Base-by-base conservation (phyloP, 768 basidiomycete species). In the Mycena sanguinolenta region DNA sequence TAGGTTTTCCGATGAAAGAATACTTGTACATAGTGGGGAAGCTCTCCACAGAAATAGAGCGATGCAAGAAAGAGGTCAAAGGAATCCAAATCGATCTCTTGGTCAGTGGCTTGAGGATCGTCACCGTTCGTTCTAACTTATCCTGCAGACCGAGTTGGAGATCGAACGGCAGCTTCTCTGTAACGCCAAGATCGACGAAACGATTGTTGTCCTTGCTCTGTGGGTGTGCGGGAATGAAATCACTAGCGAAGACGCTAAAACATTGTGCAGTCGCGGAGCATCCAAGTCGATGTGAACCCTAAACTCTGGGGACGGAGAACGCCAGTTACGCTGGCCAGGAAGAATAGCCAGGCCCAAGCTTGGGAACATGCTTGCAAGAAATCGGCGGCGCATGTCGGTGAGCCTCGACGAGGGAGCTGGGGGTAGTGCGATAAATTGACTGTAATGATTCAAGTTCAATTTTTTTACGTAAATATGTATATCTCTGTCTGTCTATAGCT, bases 21-120 rank as follows among this genome's bases (percentile, higher is more conserved):
- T 64, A 69, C 50, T 39, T 69, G 38, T 30, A 58, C 12, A 59
- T 64, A 17, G 2, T 58, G 46, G 49, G 67, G 27, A n/a, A 6
- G 5, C 27, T 69, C 4, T 58, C 62, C 14, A 14, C 25, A 2
- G 50, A 53, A 1, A 69, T 69, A 36, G 54, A 64, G 19, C 34
- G 23, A 17, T 69, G 55, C 62, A 64, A 30, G 50, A 27, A 57
- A 12, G 62, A 69, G 38, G 57, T 38, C 57, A 69, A 69, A 49
- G 50, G 52, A 17, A 59, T 69, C 27, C 54, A 69, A 32, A 27
- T 58, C 10, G 38, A 44, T 19, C 50, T 63, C 21, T 38, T 58
- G 36, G 67, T 69, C 4, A 42, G 54, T 36, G 34, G 23, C 4
- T 58, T 28, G 19, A 55, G 27, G 53, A 28, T 36, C 21, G 39